A percentile compares a stretch with the other conserved stretches of the same genome.
Evolutionary conservation across 257 asterid species (phyloP).

Genomic region (Nicotiana paniculata): DNA sequence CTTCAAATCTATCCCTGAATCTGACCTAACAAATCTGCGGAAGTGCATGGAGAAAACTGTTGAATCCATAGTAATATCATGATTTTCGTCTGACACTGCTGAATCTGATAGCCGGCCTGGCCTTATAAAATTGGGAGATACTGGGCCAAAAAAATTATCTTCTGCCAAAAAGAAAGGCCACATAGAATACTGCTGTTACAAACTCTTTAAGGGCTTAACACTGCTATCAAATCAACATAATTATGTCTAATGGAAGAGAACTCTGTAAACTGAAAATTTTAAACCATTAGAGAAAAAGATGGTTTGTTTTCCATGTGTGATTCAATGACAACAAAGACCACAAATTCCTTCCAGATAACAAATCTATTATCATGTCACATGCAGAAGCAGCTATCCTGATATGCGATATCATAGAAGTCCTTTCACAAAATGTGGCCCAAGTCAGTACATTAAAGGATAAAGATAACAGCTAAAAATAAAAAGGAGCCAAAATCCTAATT

Average conservation of each 20-base stretch:
- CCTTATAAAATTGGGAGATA: conserved; percentile 81
- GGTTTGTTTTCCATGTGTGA: neutral
- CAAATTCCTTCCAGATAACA: neutral
- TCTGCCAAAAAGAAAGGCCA: conserved; percentile 42
- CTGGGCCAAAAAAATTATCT: conserved; percentile 91
- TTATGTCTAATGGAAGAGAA: neutral
- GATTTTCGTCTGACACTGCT: conserved; percentile 70
- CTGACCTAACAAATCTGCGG: conserved; percentile 84
- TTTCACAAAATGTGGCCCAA: neutral
- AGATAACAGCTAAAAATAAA: neutral
- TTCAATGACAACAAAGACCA: neutral
- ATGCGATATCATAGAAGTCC: neutral
- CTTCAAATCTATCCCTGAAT: conserved; percentile 64
- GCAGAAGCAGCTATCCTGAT: neutral
- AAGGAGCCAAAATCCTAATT: neutral
- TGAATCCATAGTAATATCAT: conserved; percentile 93
- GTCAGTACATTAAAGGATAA: neutral
- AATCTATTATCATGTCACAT: neutral
- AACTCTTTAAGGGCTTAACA: conserved; percentile 3
- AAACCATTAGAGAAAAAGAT: neutral
- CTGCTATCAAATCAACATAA: conserved; percentile 7
- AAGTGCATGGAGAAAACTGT: conserved; percentile 96
- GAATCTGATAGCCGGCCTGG: conserved; percentile 76
- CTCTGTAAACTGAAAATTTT: neutral
- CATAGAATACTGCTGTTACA: conserved; percentile 9